Base-by-base conservation (phyloP, 2,329 filamentous ascomycete species). In the Chaetomiaceae sp. region DNA sequence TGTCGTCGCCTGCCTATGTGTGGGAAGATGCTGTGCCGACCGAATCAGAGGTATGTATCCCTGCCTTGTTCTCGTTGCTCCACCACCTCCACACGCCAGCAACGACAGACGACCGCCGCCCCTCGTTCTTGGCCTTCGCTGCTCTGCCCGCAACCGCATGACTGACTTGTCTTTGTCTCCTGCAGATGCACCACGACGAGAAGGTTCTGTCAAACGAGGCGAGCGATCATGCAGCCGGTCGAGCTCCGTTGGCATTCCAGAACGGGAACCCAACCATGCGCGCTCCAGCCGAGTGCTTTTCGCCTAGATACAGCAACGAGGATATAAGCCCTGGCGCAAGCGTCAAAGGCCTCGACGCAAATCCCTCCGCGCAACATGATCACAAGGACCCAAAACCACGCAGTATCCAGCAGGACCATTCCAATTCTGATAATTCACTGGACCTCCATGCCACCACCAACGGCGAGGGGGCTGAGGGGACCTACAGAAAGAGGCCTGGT, bases 1-100 rank as follows among this genome's bases (percentile, higher is more conserved):
- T 80, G 53, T 73, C 72, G 55, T 73, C 75, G 51, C 70, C 76
- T 14, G 70, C 69, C 34, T 67, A 69, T 42, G 60, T 68, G 19
- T 80, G 77, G 77, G 69, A 67, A 17, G 67, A 69, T 45, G 58
- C 56, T 7, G 33, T 58, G 62, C 37, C 65, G 9, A 55, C 55
- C 33, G 62, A 69, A 16, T 54, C 62, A 48, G 67, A 74, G 66
- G 72, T 75, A 63, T 63, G 72, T 58, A 39, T n/a, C 25, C 31
- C 42, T 43, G 38, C 5, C 33, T 10, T n/a, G 16, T 34, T 17
- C 33, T 37, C 27, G 25, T 33, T 44, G 16, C 38, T 50, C 39
- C 30, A 16, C n/a, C 47, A 27, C 40, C 37, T 21, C 21, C 17
- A 37, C 40, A 17, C 30, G 37, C 25, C 31, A 20, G n/a, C 17